phyloP scores from a whole-genome alignment of 1,139 yeast species.

The Magnusiomyces paraingens region DNA sequence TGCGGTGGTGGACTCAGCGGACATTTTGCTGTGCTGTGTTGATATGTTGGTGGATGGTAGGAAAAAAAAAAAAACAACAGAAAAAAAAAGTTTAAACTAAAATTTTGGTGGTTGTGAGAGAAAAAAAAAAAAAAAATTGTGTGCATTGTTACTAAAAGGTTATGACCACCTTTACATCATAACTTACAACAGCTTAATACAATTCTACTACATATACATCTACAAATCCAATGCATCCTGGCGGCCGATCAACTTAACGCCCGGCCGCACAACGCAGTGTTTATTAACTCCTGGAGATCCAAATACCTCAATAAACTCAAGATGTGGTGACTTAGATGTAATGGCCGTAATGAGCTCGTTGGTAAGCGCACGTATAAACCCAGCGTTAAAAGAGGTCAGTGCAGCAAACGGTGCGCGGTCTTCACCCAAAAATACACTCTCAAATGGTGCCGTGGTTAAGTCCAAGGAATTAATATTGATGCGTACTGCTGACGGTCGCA shows the following conservation, averaged over 20 bases:
- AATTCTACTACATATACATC: too few species aligned
- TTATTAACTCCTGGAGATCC: conserved; percentile 68
- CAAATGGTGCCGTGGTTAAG: conserved; percentile 49
- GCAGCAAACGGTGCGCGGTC: background rate
- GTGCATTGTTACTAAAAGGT: too few species aligned
- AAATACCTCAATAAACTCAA: conserved; percentile 66
- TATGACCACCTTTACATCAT: too few species aligned
- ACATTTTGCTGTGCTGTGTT: background rate
- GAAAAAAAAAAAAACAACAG: background rate
- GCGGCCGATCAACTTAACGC: conserved; percentile 65
- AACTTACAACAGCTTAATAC: too few species aligned
- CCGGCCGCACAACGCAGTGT: conserved; percentile 35
- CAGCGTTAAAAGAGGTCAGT: conserved; percentile 59
- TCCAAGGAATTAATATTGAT: conserved; percentile 64
- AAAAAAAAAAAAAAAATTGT: background rate
- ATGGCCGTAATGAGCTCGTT: conserved; percentile 52
- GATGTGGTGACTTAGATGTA: conserved; percentile 50
- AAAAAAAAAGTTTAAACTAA: background rate
- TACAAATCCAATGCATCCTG: conserved; percentile 43
- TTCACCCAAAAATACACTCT: conserved; percentile 32
- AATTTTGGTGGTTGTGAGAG: background rate
- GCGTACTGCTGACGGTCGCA: conserved; percentile 58
- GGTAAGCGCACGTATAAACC: conserved; percentile 71
- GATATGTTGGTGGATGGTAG: background rate
- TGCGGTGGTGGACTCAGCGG: background rate